Evolutionary conservation across 2,329 filamentous ascomycete species (phyloP), one percentile per base, ranked within the genome.

Genomic region (Stagonosporopsis tanaceti): DNA sequence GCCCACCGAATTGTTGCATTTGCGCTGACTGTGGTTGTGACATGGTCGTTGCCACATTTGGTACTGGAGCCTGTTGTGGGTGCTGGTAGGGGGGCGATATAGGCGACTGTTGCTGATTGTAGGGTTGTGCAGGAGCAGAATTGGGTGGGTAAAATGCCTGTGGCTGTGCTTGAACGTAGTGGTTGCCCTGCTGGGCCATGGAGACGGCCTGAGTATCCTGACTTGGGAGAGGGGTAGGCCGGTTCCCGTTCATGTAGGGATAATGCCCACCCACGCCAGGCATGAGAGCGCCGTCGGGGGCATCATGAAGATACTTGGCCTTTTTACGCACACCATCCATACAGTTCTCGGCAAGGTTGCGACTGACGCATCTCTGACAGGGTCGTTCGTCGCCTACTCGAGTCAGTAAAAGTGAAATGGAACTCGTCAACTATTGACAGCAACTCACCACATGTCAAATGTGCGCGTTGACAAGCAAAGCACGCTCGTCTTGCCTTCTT

Each of bases 291-390:
- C 96, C 93, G 50, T 92, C 87, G 34, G 94, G 93, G 25, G 94
- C 93, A 83, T 98, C 95, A 73, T 98, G 93, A 54, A 99, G 90
- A 77, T 99, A 99, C 77, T 99, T 99, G 50, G 95, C 95, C 84
- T 98, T 99, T 79, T 99, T 99, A 62, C 95, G 90, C 48, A 98
- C 93, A 51, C 95, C 95, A 74, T 99, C 95, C 76, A 97, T 93
- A 73, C 95, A 99, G 60, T 87, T 87, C 75, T 97, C 93, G 70
- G 93, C 91, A 22, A 98, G 85, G 42, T 92, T 92, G 68, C 95
- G 89, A 78, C 97, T 97, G 68, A 98, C 92, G 76, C 95, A 99
- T 71, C 95, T 85, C 72, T 93, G 87, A 75, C 95, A 99, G 50
- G 95, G 95, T 67, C 95, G 86, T 77, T 99, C 94, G 76, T 99